phyloP scores from a whole-genome alignment of 257 asterid species.

The Verbena officinalis region DNA sequence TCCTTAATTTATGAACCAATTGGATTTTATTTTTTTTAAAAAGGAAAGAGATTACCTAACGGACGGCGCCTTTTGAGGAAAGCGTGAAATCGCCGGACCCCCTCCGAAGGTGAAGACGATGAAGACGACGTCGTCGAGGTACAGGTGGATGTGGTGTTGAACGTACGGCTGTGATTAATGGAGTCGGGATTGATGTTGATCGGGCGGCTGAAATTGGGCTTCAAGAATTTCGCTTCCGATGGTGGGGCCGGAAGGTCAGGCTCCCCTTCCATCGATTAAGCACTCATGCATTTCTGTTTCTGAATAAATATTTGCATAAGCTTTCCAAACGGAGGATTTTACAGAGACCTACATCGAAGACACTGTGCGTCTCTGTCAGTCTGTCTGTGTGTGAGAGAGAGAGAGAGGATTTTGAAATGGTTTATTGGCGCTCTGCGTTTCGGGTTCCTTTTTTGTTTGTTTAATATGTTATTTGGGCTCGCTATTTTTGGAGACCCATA shows the following conservation, averaged over 20 bases:
- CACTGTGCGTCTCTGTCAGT: slow-evolving; percentile 25
- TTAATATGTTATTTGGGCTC: slow-evolving; percentile 7
- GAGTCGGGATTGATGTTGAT: slow-evolving; percentile 58
- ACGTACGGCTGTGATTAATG: slow-evolving; percentile 49
- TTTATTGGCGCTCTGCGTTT: slow-evolving; percentile 36
- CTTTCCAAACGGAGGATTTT: slow-evolving; percentile 5
- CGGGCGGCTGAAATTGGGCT: slow-evolving; percentile 53
- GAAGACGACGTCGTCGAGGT: slow-evolving; percentile 60
- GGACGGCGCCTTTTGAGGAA: slow-evolving; percentile 88
- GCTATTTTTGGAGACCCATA: not conserved
- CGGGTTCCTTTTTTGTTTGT: not conserved
- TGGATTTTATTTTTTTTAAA: not conserved
- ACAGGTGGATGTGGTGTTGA: slow-evolving; percentile 48
- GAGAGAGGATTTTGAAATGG: slow-evolving; percentile 30
- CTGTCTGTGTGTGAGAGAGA: slow-evolving; percentile 23
- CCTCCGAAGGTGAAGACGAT: slow-evolving; percentile 65
- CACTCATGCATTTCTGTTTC: slow-evolving; percentile 44
- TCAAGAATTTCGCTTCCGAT: slow-evolving; percentile 44
- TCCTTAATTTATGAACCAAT: not conserved
- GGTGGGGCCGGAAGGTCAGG: slow-evolving; percentile 69
- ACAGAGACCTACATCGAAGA: slow-evolving; percentile 36
- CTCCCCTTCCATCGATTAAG: slow-evolving; percentile 82
- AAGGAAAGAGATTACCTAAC: slow-evolving; percentile 42
- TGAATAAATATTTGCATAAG: slow-evolving; percentile 11
- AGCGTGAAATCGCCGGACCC: slow-evolving; percentile 74